Percentiles rank a stretch among this genome's conserved stretches.
Evolutionary conservation across 371 early-diverging fungal genomes (phyloP).

Genomic region (Mucor indicus): DNA sequence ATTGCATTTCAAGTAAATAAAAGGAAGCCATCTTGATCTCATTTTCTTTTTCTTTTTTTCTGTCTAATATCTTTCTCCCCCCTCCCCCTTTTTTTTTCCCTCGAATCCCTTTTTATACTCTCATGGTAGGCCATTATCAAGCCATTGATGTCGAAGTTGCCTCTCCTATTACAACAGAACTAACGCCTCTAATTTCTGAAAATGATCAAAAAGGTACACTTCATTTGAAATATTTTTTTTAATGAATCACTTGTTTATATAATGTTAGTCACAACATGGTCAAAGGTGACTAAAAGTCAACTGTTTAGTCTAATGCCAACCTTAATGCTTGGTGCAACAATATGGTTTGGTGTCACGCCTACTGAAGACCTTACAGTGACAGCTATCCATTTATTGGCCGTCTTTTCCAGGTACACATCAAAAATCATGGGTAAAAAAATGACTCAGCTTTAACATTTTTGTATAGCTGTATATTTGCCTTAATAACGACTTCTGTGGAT

Average conservation of each 20-base stretch:
- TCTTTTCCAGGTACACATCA: slow-evolving; percentile 38
- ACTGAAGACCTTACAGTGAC: slow-evolving; percentile 40
- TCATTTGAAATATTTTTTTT: background rate
- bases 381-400: slow-evolving; percentile 43
- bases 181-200: background rate
- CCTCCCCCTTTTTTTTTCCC: too few relatives aligned
- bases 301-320: slow-evolving; percentile 23
- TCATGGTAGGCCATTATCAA: slow-evolving; percentile 11
- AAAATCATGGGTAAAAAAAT: background rate
- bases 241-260: too few relatives aligned
- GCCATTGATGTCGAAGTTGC: slow-evolving; percentile 7
- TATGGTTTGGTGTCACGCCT: slow-evolving; percentile 42
- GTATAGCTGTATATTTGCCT: slow-evolving; percentile 54
- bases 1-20: too few relatives aligned
- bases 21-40: too few relatives aligned
- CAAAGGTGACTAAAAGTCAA: background rate
- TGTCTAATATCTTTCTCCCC: too few relatives aligned
- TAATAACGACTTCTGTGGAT: slow-evolving; percentile 56
- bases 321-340: slow-evolving; percentile 23
- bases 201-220: background rate
- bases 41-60: too few relatives aligned
- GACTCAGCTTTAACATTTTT: background rate
- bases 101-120: too few relatives aligned
- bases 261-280: background rate
- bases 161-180: background rate